Evolutionary conservation across 148 eudicot genomes (phyloP).

Genomic region (Drosera capensis): DNA sequence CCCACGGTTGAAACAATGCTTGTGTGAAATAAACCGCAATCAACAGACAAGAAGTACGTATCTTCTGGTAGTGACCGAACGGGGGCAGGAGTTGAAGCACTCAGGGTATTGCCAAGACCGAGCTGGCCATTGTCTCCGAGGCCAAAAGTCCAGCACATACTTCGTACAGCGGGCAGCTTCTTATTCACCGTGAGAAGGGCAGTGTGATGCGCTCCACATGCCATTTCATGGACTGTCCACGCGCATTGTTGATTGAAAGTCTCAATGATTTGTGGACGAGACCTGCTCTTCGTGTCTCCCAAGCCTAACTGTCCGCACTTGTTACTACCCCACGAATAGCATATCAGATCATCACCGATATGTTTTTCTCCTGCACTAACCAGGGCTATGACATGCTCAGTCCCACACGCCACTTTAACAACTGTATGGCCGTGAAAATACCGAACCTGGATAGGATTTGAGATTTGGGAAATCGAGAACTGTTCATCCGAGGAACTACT

Average conservation of each 20-base stretch:
- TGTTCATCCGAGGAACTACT: constrained; percentile 19
- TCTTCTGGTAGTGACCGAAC: constrained; percentile 32
- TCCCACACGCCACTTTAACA: constrained; percentile 91
- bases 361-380: constrained; percentile 51
- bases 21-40: constrained; percentile 81
- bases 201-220: constrained; percentile 75
- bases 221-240: constrained; percentile 54
- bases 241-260: constrained; percentile 28
- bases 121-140: constrained; percentile 78
- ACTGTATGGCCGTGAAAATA: constrained; percentile 67
- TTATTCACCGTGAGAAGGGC: constrained; percentile 48
- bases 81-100: constrained; percentile 30
- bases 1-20: constrained; percentile 67
- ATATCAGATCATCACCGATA: constrained; percentile 42
- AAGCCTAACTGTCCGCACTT: constrained; percentile 72
- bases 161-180: constrained; percentile 25
- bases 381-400: constrained; percentile 71
- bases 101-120: constrained; percentile 67
- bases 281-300: constrained; percentile 53
- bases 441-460: constrained; percentile 40
- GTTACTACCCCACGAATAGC: constrained; percentile 82
- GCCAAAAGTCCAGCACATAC: constrained; percentile 81
- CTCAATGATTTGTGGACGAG: constrained; percentile 33
- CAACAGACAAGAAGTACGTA: constrained; percentile 38
- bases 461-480: constrained; percentile 23